Base-by-base conservation (phyloP, 2,329 filamentous ascomycete species). In the Akanthomyces uredinophilus region DNA sequence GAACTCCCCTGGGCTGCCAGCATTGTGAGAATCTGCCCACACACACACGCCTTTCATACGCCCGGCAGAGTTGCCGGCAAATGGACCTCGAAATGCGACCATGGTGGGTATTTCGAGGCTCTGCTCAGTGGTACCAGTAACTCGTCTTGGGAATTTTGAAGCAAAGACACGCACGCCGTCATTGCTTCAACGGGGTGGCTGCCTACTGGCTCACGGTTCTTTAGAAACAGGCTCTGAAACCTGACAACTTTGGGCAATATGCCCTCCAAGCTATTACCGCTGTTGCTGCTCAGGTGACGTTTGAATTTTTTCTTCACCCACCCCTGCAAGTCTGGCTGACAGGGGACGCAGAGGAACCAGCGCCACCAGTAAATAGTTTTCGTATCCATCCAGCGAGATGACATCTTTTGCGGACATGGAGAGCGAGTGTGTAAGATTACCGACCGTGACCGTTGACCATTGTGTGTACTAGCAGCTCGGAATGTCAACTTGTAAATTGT, bases 31-130 rank as follows among this genome's bases (percentile, higher is more conserved):
- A 14, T 24, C 24, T 11, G 29, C 22, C 55, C 32, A 37, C 54
- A 18, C 32, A 58, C 54, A 49, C 54, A 20, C 54, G 16, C 54
- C 39, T 14, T 13, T 22, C 11, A n/a, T 49, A 49, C 44, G 29
- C 43, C 55, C 56, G 47, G 56, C 56, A 59, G 32, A 50, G 56
- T 59, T 59, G 24, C 56, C 46, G 46, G 56, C 56, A 51, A 59
- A 59, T 59, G 56, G 56, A 35, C 56, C 56, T 59, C 24, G 27
- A 24, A 51, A 27, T 58, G 56, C 22, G 46, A 59, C 55, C 35
- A 52, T 59, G 47, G 47, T 52, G 56, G 56, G 14, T 49, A 37
- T 35, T 20, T 50, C 32, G 55, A 58, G 55, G 53, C 32, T 56
- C 41, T 35, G 27, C n/a, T n/a, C n/a, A n/a, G 11, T 24, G 22